Percentiles rank a stretch among this genome's conserved stretches.
Evolutionary conservation across 1,284 basidiomycete genomes (phyloP).

Genomic region (Salmacisia buchloeana): DNA sequence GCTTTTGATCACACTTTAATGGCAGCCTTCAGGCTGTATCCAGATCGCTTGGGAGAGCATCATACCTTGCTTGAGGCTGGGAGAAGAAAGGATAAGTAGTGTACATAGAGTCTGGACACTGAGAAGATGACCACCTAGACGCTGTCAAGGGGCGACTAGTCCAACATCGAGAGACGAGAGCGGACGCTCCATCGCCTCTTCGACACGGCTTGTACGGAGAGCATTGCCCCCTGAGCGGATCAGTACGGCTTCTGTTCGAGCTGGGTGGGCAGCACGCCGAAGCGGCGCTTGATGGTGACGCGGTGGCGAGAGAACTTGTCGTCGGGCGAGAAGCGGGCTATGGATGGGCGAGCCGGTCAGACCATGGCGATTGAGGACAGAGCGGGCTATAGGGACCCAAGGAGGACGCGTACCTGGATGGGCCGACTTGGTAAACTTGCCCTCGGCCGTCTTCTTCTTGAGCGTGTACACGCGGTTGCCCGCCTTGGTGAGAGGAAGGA

Average conservation of each 20-base stretch:
- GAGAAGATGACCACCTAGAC: too few species aligned
- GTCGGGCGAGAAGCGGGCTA: constrained; percentile 48
- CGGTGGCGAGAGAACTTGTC: constrained; percentile 50
- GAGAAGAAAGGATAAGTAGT: too few species aligned
- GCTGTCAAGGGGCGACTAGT: too few species aligned
- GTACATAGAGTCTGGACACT: too few species aligned
- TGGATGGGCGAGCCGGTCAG: neutral
- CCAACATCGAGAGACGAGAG: too few species aligned
- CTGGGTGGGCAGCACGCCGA: constrained; percentile 40
- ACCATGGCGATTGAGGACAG: neutral
- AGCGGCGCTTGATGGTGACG: constrained; percentile 48
- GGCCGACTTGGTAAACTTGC: constrained; percentile 43
- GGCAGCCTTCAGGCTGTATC: too few species aligned
- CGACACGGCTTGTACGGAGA: too few species aligned
- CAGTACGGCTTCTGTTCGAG: neutral
- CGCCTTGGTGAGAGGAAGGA: constrained; percentile 22
- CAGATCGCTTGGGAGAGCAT: too few species aligned
- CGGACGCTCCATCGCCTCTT: too few species aligned
- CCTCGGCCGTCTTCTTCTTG: constrained; percentile 42
- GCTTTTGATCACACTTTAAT: too few species aligned
- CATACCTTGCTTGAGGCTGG: too few species aligned
- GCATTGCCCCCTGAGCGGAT: too few species aligned
- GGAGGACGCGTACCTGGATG: constrained; percentile 31
- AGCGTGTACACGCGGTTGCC: constrained; percentile 50
- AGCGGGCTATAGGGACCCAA: neutral